Evolutionary conservation across 805 yeast genomes (phyloP), one percentile per base, ranked within the genome.

Genomic region (Candida silvicultrix): DNA sequence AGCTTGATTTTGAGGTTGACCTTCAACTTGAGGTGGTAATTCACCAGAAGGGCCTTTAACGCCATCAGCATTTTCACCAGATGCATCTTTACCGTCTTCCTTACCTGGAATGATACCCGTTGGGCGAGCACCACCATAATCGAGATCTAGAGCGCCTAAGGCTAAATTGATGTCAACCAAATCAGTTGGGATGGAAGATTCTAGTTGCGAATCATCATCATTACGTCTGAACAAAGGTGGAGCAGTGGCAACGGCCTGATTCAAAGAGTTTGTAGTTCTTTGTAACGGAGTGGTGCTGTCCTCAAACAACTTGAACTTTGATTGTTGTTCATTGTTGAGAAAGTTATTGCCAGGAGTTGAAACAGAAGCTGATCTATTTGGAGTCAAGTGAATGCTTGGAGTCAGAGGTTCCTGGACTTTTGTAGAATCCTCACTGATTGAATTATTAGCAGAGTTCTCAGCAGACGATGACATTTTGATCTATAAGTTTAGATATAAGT

Each of bases 41-140:
- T 60, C 63, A 28, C 60, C 60, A n/a, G 67, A 63, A 23, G 58
- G 66, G 15, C 65, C 63, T 21, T 63, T 57, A 39, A 38, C 25
- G 12, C 40, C 44, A 23, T 36, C 45, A 18, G 43, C 28, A 19
- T 45, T 31, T 18, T 42, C 41, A 7, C 46, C 44, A 16, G 45
- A 40, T 31, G 44, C 52, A 9, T 42, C 44, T n/a, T 31, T 42
- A 18, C 25, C 36, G 22, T 39, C 16, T 12, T 38, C 20, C 15
- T 45, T 43, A 3, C 11, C 32, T 8, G 21, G 18, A 31, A 31
- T 31, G 16, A 14, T 18, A 18, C 37, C 37, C 3, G 37, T 34
- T 34, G 37, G 37, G 19, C 43, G 43, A 20, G 47, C 29, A 20
- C 34, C 38, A 32, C 55, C 55, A 45, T 56, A 59, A 40, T 53